Evolutionary conservation across 2,329 filamentous ascomycete species (phyloP).

Genomic region (Clarireedia hainanense): DNA sequence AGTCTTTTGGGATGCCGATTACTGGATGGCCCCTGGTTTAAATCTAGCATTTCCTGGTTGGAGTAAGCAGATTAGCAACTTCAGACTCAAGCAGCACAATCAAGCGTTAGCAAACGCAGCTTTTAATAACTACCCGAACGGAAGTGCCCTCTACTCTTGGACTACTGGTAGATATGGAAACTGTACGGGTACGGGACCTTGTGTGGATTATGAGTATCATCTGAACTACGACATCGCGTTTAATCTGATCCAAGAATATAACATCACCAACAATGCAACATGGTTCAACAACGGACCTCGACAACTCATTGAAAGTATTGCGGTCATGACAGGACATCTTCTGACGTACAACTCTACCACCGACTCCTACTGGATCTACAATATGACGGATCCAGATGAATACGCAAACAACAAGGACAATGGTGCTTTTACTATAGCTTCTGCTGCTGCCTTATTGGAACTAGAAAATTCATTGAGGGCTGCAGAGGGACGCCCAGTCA

Average conservation of each 20-base stretch:
- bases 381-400: slow-evolving; percentile 59
- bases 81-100: slow-evolving; percentile 48
- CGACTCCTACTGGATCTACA: slow-evolving; percentile 42
- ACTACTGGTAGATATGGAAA: slow-evolving; percentile 60
- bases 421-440: slow-evolving; percentile 54
- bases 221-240: slow-evolving; percentile 62
- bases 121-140: slow-evolving; percentile 49
- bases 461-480: slow-evolving; percentile 34
- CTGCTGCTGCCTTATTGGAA: slow-evolving; percentile 35
- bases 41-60: slow-evolving; percentile 55
- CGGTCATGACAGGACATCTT: slow-evolving; percentile 52
- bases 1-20: slow-evolving; percentile 34
- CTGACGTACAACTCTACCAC: slow-evolving; percentile 50
- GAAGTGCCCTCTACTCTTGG: slow-evolving; percentile 60
- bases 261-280: slow-evolving; percentile 29
- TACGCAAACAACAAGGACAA: slow-evolving; percentile 41
- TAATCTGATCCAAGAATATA: slow-evolving; percentile 28
- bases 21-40: slow-evolving; percentile 45
- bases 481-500: slow-evolving; percentile 29
- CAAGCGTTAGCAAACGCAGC: slow-evolving; percentile 55
- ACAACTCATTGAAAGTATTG: slow-evolving; percentile 57
- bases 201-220: slow-evolving; percentile 67
- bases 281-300: slow-evolving; percentile 39
- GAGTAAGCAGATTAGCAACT: slow-evolving; percentile 56
- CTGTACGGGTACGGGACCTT: slow-evolving; percentile 55